Base-by-base conservation (phyloP, 2,329 filamentous ascomycete genomes). In the Tricladium varicosporioides region DNA sequence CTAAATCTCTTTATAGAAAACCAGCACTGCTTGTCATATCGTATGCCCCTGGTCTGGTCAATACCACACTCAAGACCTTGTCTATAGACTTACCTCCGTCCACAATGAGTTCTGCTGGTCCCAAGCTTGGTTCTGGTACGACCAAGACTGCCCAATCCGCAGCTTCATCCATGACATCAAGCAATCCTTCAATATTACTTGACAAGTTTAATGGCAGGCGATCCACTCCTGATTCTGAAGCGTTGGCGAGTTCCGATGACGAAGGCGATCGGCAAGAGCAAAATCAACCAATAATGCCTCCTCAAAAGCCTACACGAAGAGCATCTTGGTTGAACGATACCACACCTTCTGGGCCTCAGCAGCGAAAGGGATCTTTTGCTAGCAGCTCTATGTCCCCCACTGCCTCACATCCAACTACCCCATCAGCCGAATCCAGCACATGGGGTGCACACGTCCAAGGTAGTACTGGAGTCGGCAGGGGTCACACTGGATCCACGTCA, bases 201-300 rank as follows among this genome's bases (percentile, higher is more conserved):
- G 90, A 93, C 51, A 94, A 92, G 71, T 79, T 88, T 50, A 88
- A 89, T 67, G 81, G 86, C 55, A 85, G 92, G 66, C 88, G 89
- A 53, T 92, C 91, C 7, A 97, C 93, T 1, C 93, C 93, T 18
- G 94, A 97, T 70, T 97, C 92, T 2, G 93, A 97, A 71, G 93
- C 91, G 51, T 78, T 97, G 58, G 92, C 89, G 52, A 97, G 93
- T 64, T 97, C 92, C 11, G 94, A 97, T 72, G 94, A 97, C 72
- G 94, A 99, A 73, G 81, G 78, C 56, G 89, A 96, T 59, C 79
- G 79, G 46, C 77, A 83, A 64, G 82, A 81, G 56, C 72, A 70
- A 67, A 74, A 74, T 61, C 78, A 79, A 66, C 75, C 73, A 66
- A 70, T 71, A 58, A 69, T 72, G 54, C 82, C 77, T 65, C 80